Conservation (phyloP, 2,329 filamentous ascomycete species). For the Allantophomopsis lycopodina region DNA sequence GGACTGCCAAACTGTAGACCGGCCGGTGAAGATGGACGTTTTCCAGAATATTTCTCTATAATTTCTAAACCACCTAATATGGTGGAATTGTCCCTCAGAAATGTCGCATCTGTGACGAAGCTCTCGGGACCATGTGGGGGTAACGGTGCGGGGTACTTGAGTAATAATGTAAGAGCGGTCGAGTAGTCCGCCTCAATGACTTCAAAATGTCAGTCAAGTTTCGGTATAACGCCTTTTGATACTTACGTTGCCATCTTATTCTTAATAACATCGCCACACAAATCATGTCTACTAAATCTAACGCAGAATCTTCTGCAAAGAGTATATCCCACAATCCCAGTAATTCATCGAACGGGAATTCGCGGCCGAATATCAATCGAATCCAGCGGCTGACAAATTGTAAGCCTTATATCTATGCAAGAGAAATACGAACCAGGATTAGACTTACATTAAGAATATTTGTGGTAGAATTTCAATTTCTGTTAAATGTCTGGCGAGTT, state of each 20-base stretch:
- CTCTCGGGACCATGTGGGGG: conserved; percentile 54
- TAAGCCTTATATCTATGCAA: background rate
- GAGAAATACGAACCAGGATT: background rate
- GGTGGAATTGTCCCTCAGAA: conserved; percentile 52
- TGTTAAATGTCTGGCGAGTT: conserved; percentile 67
- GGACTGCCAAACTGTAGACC: conserved; percentile 7
- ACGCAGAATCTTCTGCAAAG: conserved; percentile 69
- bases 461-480: conserved; percentile 86
- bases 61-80: conserved; percentile 47
- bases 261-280: conserved; percentile 88
- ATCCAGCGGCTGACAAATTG: conserved; percentile 56
- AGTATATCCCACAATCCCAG: conserved; percentile 82
- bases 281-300: conserved; percentile 78
- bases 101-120: conserved; percentile 77
- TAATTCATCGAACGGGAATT: conserved; percentile 79
- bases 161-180: conserved; percentile 62
- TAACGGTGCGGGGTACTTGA: conserved; percentile 66
- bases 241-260: conserved; percentile 76
- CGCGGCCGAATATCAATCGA: conserved; percentile 78
- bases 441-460: conserved; percentile 76
- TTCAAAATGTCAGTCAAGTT: conserved; percentile 21
- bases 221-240: background rate
- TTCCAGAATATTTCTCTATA: conserved; percentile 58
- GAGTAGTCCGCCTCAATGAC: conserved; percentile 85
- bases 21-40: conserved; percentile 15